phyloP scores from a whole-genome alignment of 139 green algal species.

The Pseudopediastrum boryanum region DNA sequence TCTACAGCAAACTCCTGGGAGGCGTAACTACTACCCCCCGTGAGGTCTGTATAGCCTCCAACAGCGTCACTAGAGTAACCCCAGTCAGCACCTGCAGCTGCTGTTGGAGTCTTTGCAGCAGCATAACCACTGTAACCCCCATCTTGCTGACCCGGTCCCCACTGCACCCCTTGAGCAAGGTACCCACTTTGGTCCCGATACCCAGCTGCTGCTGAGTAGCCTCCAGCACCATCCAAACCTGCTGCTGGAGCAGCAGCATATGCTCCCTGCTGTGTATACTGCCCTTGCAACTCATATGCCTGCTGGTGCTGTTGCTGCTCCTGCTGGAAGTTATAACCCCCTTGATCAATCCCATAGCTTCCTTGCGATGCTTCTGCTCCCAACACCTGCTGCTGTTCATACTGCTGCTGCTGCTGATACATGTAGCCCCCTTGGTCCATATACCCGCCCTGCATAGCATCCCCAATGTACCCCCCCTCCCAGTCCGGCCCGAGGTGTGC shows the following conservation, averaged over 20 bases:
- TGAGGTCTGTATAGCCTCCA: not conserved
- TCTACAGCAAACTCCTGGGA: not conserved
- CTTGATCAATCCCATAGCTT: no score
- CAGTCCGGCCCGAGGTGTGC: no score
- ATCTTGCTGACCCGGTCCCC: not conserved
- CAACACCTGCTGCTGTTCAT: no score
- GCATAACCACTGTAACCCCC: not conserved
- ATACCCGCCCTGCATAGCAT: not conserved
- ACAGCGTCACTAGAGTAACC: not conserved
- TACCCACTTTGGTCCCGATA: slow-evolving; percentile 5
- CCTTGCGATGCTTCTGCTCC: no score
- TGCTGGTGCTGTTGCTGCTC: not conserved
- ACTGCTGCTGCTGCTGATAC: slow-evolving; percentile 11
- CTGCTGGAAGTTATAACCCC: no score
- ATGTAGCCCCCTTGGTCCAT: not conserved
- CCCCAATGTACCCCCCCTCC: no score
- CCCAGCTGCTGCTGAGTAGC: no score
- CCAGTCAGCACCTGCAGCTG: not conserved
- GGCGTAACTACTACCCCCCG: not conserved
- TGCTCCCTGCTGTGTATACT: not conserved
- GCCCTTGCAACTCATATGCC: not conserved
- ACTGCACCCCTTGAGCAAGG: not conserved
- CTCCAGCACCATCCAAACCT: no score
- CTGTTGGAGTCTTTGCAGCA: not conserved
- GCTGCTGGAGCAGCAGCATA: not conserved